Percentiles rank a stretch among this genome's conserved stretches.
Conservation (phyloP, 192 early-diverging fungal species). For the Pilaira anomala region DNA sequence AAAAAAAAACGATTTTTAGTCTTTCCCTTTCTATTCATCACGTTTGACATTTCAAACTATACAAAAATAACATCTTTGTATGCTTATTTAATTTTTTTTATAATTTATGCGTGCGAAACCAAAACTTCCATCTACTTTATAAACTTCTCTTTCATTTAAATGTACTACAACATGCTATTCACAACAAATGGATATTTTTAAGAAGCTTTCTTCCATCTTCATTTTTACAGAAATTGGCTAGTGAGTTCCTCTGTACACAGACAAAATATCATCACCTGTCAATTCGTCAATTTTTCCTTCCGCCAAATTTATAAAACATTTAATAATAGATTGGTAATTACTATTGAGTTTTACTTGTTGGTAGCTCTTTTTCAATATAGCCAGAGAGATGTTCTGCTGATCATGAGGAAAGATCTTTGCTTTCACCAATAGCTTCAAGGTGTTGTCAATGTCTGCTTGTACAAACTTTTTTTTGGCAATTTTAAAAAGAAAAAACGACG, state of each 20-base stretch:
- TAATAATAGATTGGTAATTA: neutral
- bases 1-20: too few relatives aligned
- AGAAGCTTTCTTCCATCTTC: neutral
- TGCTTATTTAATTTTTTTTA: too few relatives aligned
- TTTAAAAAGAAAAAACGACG: neutral
- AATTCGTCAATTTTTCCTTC: neutral
- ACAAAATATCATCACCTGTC: neutral
- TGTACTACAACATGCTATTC: too few relatives aligned
- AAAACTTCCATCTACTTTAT: too few relatives aligned
- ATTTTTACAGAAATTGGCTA: neutral
- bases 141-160: too few relatives aligned
- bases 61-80: too few relatives aligned
- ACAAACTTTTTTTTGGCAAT: neutral
- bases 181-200: neutral
- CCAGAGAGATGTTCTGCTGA: neutral
- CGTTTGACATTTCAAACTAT: too few relatives aligned
- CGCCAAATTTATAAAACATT: neutral
- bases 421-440: neutral
- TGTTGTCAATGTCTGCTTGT: neutral
- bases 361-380: neutral
- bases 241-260: conserved; percentile 1
- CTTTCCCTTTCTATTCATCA: too few relatives aligned
- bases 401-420: neutral
- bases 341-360: neutral
- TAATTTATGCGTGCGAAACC: too few relatives aligned